phyloP scores from a whole-genome alignment of 768 basidiomycete genomes.

The Amanita fuliginea region DNA sequence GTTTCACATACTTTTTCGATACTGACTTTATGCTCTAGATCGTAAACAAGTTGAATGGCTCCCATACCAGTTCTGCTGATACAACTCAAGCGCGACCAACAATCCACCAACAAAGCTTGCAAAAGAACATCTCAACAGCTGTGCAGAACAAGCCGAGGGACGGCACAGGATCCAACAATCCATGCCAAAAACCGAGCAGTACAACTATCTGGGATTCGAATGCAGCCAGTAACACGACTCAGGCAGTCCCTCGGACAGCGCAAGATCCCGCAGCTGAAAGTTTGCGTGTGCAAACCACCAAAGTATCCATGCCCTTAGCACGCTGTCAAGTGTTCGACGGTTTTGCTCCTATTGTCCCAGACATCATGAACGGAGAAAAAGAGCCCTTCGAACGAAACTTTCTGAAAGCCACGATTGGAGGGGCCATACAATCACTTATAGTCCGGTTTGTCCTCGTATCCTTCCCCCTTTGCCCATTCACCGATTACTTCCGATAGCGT shows the following conservation, averaged over 20 bases:
- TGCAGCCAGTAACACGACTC: neutral
- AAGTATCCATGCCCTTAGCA: neutral
- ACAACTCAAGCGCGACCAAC: neutral
- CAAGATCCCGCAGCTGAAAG: neutral
- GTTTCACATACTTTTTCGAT: neutral
- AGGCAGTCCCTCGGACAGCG: neutral
- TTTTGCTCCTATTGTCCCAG: conserved; percentile 16
- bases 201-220: neutral
- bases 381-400: conserved; percentile 28
- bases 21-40: neutral
- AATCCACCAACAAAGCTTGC: neutral
- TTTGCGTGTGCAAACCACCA: neutral
- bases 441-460: conserved; percentile 17
- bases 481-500: conserved; percentile 13
- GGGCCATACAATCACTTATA: conserved; percentile 25
- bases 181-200: neutral
- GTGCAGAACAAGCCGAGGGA: neutral
- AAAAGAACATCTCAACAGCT: neutral
- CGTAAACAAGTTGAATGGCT: conserved; percentile 1
- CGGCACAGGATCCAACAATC: too few relatives aligned
- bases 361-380: conserved; percentile 13
- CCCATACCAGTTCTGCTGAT: neutral
- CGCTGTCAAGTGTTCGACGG: conserved; percentile 14
- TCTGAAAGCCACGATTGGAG: conserved; percentile 27
- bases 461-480: neutral